These are phyloP conservation scores for Xylaria venustula DNA, from an alignment of 495 filamentous ascomycete species.

Conservation along the genomic window DNA sequence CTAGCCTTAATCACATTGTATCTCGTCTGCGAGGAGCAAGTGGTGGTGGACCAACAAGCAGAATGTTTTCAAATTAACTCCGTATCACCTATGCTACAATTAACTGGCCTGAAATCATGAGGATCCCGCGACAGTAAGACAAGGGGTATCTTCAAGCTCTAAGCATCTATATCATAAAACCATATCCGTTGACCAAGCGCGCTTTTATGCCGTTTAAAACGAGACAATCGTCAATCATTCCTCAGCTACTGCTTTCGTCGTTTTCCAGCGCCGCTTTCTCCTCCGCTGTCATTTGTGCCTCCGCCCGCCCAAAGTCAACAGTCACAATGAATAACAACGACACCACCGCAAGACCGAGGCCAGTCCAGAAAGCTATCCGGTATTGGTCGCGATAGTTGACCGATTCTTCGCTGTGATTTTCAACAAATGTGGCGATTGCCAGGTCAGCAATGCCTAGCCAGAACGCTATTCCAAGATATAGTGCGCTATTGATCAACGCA, in stretches of 20 bases:
- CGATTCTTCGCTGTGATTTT: conserved; percentile 36
- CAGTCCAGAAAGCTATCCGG: conserved; percentile 67
- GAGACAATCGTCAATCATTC: neutral
- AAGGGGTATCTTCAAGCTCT: neutral
- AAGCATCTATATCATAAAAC: neutral
- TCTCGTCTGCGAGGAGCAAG: too few species aligned
- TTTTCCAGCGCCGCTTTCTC: conserved; percentile 44
- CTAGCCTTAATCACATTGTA: too few species aligned
- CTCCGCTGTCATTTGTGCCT: conserved; percentile 67
- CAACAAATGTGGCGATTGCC: conserved; percentile 50
- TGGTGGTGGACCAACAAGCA: too few species aligned
- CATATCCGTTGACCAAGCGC: too few species aligned
- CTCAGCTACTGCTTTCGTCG: neutral
- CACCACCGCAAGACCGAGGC: conserved; percentile 55
- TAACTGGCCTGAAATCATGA: too few species aligned
- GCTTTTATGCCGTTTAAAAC: too few species aligned
- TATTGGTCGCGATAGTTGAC: conserved; percentile 51
- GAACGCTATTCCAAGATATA: conserved; percentile 83
- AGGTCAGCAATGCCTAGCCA: conserved; percentile 76
- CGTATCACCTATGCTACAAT: too few species aligned
- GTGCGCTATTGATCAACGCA: conserved; percentile 51
- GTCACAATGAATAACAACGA: conserved; percentile 58
- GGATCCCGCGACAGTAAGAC: too few species aligned
- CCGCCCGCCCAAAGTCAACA: conserved; percentile 65
- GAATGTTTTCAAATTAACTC: too few species aligned